phyloP scores from a whole-genome alignment of 2,329 filamentous ascomycete genomes.

The Didymosphaeria variabile region DNA sequence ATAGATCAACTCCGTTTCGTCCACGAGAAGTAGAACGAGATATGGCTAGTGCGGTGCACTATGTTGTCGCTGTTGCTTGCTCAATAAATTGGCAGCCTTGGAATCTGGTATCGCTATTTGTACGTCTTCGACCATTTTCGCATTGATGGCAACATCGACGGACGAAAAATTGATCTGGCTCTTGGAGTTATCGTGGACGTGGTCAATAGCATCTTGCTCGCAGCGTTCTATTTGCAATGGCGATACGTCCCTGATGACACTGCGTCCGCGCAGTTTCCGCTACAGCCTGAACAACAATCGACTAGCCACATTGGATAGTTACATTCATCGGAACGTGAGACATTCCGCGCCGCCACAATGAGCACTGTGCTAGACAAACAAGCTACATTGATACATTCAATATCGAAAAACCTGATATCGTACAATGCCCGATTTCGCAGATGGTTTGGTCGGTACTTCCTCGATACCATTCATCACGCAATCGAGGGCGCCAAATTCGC shows the following conservation, averaged over 20 bases:
- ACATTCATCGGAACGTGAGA: not conserved
- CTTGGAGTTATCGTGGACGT: not conserved
- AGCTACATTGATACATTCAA: too few relatives aligned
- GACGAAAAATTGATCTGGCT: not conserved
- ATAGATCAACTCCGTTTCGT: not conserved
- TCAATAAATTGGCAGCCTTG: conserved; percentile 8
- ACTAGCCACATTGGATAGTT: not conserved
- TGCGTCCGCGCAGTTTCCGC: not conserved
- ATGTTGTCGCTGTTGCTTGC: not conserved
- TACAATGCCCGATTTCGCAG: too few relatives aligned
- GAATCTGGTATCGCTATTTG: not conserved
- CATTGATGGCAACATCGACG: not conserved
- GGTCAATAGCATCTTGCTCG: not conserved
- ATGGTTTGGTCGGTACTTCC: too few relatives aligned
- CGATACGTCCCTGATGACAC: not conserved
- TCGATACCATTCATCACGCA: too few relatives aligned
- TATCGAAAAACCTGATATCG: too few relatives aligned
- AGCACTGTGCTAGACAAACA: too few relatives aligned
- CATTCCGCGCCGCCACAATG: too few relatives aligned
- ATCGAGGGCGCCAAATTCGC: too few relatives aligned
- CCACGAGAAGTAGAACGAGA: not conserved
- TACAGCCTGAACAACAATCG: not conserved
- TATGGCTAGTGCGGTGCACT: not conserved
- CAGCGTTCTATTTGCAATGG: not conserved
- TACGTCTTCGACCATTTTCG: not conserved